Base-by-base conservation (phyloP, 2,329 filamentous ascomycete species). In the Nothomitra cinnamomea region DNA sequence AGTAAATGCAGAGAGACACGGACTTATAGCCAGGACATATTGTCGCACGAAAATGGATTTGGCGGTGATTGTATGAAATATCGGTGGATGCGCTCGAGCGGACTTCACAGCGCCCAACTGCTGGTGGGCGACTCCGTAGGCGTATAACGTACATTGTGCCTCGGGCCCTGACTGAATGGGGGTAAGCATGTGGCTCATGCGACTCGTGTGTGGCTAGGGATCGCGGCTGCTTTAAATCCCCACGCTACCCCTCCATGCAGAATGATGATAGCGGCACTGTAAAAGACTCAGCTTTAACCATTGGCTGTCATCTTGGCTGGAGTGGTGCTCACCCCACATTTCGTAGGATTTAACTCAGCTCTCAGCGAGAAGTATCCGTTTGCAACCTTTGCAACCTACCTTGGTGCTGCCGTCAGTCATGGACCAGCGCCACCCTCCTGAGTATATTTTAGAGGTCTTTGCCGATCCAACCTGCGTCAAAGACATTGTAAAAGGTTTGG, bases 371-470 rank as follows among this genome's bases (percentile, higher is more conserved):
- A 32, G 10, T 32, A 32, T 10, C 28, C 28, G n/a, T 10, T 10
- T 10, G 28, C 28, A 32, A 32, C 28, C 10, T 4, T 32, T 32
- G n/a, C n/a, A n/a, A n/a, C n/a, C 28, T 10, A 32, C 28, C 28
- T 4, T 10, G 28, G 28, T 32, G 28, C 28, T 32, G 28, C 17
- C 19, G 2, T 48, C 43, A 25, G 61, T 58, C 58, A 84, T 83
- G 80, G 80, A 84, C 61, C 73, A 73, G 66, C 75, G 77, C 66
- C 72, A 72, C 61, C 80, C 86, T 56, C 87, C 87, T 62, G 88
- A 95, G 69, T 95, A 94, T 71, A 87, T 86, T 60, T 79, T 98
- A 65, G 89, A 95, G 66, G 83, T 94, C 64, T 94, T 95, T 66
- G 86, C 89, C 56, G 92, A 96, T 69, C 86, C 87, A 52, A 79